Base-by-base conservation (phyloP, 257 asterid genomes). In the Solanum gandarillasii region DNA sequence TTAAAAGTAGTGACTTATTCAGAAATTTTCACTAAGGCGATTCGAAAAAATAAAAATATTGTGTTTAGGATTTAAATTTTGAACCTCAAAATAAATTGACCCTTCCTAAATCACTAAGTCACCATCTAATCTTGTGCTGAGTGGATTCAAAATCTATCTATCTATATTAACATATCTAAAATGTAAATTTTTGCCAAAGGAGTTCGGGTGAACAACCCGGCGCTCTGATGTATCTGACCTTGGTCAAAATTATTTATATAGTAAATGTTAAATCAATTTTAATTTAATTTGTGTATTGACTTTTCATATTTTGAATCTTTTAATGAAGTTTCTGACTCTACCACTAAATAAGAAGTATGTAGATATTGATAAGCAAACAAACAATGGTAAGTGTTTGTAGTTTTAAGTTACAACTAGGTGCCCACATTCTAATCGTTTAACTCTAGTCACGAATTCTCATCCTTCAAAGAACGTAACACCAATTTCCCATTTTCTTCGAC, bases 301-400 rank as follows among this genome's bases (percentile, higher is more conserved):
- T 62, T 62, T 23, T 62, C 7, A 23, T 62, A 62, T 60, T 60
- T 23, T 9, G 3, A 9, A 23, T 9, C 0, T 9, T 4, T 23
- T 23, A 62, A 9, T 4, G 0, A 60, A 9, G 0, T 4, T 62
- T 62, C 1, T 4, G 2, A 4, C 3, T 23, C 6, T 2, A 1
- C 7, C 1, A 0, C 13, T n/a, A 60, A 1, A 60, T 60, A 60
- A 4, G 3, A 0, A 1, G 21, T 23, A 4, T 23, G 0, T 60
- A 60, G 29, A 23, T 60, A 60, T 1, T 23, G 2, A 60, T 23
- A 2, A 62, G 21, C 35, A 27, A 12, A 6, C 21, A 68, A 12
- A 27, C 11, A 12, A 27, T 13, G 65, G 65, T 20, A 12, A 3
- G 4, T 14, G 20, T 6, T 21, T 18, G 27, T 32, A 18, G 13